phyloP scores from a whole-genome alignment of 768 basidiomycete genomes.

The Tulasnella sp. region DNA sequence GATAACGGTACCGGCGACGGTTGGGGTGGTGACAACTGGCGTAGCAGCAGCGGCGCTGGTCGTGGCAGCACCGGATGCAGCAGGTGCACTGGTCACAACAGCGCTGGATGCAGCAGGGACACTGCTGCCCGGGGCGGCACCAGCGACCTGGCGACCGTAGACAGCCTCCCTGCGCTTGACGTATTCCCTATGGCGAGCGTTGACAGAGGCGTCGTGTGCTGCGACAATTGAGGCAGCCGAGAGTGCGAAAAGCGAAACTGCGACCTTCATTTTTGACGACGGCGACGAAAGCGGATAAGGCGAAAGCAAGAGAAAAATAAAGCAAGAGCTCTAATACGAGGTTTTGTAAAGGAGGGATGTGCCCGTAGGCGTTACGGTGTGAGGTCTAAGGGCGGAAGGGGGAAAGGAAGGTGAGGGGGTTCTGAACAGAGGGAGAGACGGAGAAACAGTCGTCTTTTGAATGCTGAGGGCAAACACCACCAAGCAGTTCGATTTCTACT shows the following conservation, averaged over 20 bases:
- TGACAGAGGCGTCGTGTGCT: constrained; percentile 28
- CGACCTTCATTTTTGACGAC: constrained; percentile 35
- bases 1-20: constrained; percentile 32
- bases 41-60: not conserved
- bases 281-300: too few species aligned
- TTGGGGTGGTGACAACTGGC: constrained; percentile 11
- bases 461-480: not conserved
- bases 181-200: constrained; percentile 25
- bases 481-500: not conserved
- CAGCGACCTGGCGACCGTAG: constrained; percentile 28
- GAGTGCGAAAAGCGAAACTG: constrained; percentile 32
- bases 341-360: not conserved
- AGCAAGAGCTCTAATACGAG: not conserved
- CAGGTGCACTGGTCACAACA: not conserved
- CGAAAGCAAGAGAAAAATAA: too few species aligned
- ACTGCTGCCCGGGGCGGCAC: constrained; percentile 6
- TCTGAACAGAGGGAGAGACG: not conserved
- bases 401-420: not conserved
- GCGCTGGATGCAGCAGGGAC: not conserved
- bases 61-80: not conserved
- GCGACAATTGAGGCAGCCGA: constrained; percentile 29
- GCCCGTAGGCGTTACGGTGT: not conserved
- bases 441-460: not conserved
- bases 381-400: not conserved
- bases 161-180: constrained; percentile 19